Evolutionary conservation across 1,284 basidiomycete species (phyloP).

Genomic region (Melanopsichium pennsylvanicum): DNA sequence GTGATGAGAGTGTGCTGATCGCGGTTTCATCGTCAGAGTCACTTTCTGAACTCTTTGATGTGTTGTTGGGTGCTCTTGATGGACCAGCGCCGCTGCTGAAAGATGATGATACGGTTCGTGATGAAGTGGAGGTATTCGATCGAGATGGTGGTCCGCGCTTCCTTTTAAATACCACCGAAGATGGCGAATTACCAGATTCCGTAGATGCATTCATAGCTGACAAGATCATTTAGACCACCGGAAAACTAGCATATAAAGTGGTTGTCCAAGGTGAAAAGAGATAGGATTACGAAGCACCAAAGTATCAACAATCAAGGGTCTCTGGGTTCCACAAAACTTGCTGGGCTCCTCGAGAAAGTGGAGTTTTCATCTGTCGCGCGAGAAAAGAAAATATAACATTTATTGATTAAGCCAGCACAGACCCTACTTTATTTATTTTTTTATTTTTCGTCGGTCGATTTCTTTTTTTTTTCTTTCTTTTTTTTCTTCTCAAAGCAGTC

Average conservation of each 20-base stretch:
- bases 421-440: slow-evolving; percentile 8
- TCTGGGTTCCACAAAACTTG: too few relatives aligned
- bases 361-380: too few relatives aligned
- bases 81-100: slow-evolving; percentile 6
- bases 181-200: not conserved
- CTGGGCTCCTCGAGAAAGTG: too few relatives aligned
- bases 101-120: not conserved
- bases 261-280: not conserved
- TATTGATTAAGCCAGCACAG: too few relatives aligned
- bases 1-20: too few relatives aligned
- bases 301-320: not conserved
- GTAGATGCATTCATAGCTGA: slow-evolving; percentile 5
- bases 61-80: slow-evolving; percentile 10
- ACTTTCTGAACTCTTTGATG: not conserved
- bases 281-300: not conserved
- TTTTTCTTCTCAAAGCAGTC: not conserved
- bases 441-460: slow-evolving; percentile 8
- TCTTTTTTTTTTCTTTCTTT: slow-evolving; percentile 5
- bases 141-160: slow-evolving; percentile 29
- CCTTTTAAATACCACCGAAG: slow-evolving; percentile 30
- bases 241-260: too few relatives aligned
- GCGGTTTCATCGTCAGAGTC: slow-evolving; percentile 14
- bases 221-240: too few relatives aligned
- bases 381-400: too few relatives aligned
- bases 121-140: slow-evolving; percentile 6